Base-by-base conservation (phyloP, 176 grass and related monocot genomes). In the Aegilops bicornis region DNA sequence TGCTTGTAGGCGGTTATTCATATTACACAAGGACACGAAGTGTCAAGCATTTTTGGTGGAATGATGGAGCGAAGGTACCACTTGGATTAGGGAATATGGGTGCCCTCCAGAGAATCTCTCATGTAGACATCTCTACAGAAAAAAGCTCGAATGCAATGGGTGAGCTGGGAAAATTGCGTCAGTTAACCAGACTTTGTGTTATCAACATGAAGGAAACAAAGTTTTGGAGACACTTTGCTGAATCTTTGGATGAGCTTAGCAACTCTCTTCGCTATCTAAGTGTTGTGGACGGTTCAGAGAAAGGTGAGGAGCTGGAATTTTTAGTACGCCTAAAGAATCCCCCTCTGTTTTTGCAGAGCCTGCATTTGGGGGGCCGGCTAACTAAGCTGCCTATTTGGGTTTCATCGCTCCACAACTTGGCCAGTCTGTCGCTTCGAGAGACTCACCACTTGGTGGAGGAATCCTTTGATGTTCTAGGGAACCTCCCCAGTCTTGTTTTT, bases 401-500 rank as follows among this genome's bases (percentile, higher is more conserved):
- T 17, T 75, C 19, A 17, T 48, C 37, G 10, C 82, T 76, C 11
- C 48, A 0, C 19, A 33, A 84, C 25, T 48, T 84, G n/a, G 42
- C 22, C 13, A 60, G 61, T 2, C 37, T 76, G 14, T 84, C 70
- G 0, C 70, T 84, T 11, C 15, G 70, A 29, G 25, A 64, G 3
- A 76, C 31, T 2, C 0, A 3, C 5, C 16, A 48, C 6, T 10
- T 84, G 2, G 25, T 2, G 0, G 10, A 25, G 2, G 25, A 64
- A 2, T 47, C 45, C 10, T 0, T 84, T 17, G 4, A 7, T 4
- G n/a, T n/a, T n/a, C 24, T 84, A 9, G 70, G 3, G 82, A 64
- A 64, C 0, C 82, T 84, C n/a, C 82, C 24, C 9, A 64, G 56
- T 64, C 82, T 84, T 64, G 17, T 84, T 13, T 84, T 70, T 22